Evolutionary conservation across 345 rosid species (phyloP).

Genomic region (Brassica rapa): DNA sequence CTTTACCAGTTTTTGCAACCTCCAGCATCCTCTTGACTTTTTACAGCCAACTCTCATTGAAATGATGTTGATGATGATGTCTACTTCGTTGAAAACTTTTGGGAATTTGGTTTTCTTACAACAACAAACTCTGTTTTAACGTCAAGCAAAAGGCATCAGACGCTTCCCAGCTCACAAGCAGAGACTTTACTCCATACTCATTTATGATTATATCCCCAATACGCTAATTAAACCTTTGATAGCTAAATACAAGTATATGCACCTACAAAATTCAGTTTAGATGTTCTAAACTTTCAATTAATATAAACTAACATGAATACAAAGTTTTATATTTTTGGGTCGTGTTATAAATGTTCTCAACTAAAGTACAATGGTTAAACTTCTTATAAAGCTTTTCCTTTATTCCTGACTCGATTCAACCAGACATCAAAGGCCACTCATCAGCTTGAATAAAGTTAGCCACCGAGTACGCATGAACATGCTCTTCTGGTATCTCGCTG

Average conservation of each 20-base stretch:
- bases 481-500: conserved; percentile 58
- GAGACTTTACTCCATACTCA: conserved; percentile 14
- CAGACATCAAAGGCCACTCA: conserved; percentile 53
- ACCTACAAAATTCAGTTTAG: neutral
- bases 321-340: neutral
- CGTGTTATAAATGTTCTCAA: neutral
- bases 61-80: conserved; percentile 19
- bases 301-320: neutral
- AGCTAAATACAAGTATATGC: neutral
- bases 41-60: conserved; percentile 15
- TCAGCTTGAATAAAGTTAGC: conserved; percentile 85
- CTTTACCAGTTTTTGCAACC: conserved; percentile 17
- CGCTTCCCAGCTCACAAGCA: neutral
- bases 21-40: conserved; percentile 4
- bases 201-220: conserved; percentile 6
- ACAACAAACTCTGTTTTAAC: conserved; percentile 17
- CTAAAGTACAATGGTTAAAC: conserved; percentile 4
- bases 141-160: conserved; percentile 28
- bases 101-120: conserved; percentile 7
- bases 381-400: neutral
- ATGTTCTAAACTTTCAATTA: neutral
- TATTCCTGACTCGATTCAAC: conserved; percentile 21
- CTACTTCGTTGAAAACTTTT: conserved; percentile 22
- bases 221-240: neutral
- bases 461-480: conserved; percentile 53